Conservation (phyloP, 176 grass and related monocot genomes). For the Zea mays region DNA sequence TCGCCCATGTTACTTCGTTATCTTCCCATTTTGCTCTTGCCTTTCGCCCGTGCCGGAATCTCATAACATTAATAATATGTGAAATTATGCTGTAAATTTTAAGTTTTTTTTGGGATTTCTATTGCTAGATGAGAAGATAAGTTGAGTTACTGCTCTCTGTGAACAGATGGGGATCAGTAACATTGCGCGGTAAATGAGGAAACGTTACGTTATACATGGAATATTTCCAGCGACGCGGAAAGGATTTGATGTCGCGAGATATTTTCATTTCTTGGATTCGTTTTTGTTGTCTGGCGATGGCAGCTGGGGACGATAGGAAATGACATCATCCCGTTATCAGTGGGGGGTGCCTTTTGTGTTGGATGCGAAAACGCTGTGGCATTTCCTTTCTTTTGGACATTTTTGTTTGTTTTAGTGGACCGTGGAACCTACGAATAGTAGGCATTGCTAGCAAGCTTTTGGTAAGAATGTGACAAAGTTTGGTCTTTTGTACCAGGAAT, state of each 20-base stretch:
- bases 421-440: slow-evolving; percentile 42
- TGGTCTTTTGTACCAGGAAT: not conserved
- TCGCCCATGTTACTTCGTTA: not conserved
- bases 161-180: not conserved
- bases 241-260: not conserved
- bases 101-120: not conserved
- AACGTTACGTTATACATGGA: slow-evolving; percentile 16
- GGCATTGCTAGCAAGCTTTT: slow-evolving; percentile 12
- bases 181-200: slow-evolving; percentile 10
- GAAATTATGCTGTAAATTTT: not conserved
- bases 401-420: slow-evolving; percentile 42
- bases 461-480: slow-evolving; percentile 12
- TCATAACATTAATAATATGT: not conserved
- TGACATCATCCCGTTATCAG: slow-evolving; percentile 37
- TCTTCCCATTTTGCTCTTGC: slow-evolving; percentile 24
- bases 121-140: not conserved
- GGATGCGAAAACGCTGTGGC: slow-evolving; percentile 32
- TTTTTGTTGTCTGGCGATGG: not conserved
- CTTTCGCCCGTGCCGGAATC: slow-evolving; percentile 15
- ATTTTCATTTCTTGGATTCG: not conserved
- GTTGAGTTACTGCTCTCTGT: not conserved
- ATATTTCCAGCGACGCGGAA: not conserved
- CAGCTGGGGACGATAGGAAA: slow-evolving; percentile 5
- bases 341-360: slow-evolving; percentile 31
- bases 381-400: slow-evolving; percentile 37